Evolutionary conservation across 495 filamentous ascomycete species (phyloP).

Genomic region (Aspergillus olivimuriae): DNA sequence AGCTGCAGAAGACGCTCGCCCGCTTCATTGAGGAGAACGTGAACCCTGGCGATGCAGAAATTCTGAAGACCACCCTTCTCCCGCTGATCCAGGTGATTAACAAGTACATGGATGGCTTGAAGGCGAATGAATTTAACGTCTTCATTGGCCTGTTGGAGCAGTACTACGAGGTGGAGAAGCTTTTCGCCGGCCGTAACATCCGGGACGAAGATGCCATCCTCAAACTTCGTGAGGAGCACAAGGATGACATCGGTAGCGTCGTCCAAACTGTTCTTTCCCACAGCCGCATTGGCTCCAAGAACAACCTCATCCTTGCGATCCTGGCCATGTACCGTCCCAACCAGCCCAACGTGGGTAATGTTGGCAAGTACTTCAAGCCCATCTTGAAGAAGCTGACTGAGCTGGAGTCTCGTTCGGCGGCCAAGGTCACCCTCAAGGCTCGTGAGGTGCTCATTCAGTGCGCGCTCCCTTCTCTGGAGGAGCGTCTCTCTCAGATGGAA

Average conservation of each 20-base stretch:
- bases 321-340: conserved; percentile 93
- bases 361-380: conserved; percentile 80
- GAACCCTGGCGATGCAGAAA: conserved; percentile 55
- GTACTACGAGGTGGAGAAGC: conserved; percentile 75
- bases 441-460: conserved; percentile 96
- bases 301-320: conserved; percentile 86
- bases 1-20: conserved; percentile 70
- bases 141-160: conserved; percentile 71
- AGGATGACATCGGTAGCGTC: conserved; percentile 77
- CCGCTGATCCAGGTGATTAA: conserved; percentile 78
- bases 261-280: conserved; percentile 89
- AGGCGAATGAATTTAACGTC: conserved; percentile 80
- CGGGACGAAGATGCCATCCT: conserved; percentile 95
- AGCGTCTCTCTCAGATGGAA: conserved; percentile 94
- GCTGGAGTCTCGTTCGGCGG: conserved; percentile 79
- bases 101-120: conserved; percentile 80
- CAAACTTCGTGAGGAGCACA: conserved; percentile 91
- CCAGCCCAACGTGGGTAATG: conserved; percentile 80
- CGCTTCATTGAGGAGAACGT: conserved; percentile 90
- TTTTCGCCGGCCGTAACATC: conserved; percentile 76
- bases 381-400: conserved; percentile 82
- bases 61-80: conserved; percentile 66
- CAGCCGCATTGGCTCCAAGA: conserved; percentile 86
- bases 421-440: conserved; percentile 95
- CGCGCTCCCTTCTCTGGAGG: conserved; percentile 90